These are phyloP conservation scores for Ophiocordyceps camponoti-rufipedis DNA, from an alignment of 2,329 filamentous ascomycete genomes.

Conservation along the genomic window DNA sequence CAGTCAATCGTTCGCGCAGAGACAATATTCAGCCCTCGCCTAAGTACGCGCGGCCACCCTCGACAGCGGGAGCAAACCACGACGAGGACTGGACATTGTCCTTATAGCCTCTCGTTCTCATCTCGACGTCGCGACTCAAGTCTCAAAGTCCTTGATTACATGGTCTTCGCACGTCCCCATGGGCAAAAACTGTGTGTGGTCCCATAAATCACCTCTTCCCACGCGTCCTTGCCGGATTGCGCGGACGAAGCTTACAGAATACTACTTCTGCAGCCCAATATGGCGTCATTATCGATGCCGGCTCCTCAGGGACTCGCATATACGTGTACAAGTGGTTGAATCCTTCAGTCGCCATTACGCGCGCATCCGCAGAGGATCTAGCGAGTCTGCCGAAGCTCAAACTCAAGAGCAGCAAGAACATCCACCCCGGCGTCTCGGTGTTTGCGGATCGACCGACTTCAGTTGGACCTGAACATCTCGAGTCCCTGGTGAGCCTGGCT, in stretches of 20 bases:
- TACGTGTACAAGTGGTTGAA: slow-evolving; percentile 93
- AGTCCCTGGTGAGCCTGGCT: slow-evolving; percentile 65
- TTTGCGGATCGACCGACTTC: slow-evolving; percentile 61
- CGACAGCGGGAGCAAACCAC: neutral
- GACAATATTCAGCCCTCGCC: neutral
- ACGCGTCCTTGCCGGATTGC: neutral
- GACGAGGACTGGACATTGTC: neutral
- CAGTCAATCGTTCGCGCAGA: neutral
- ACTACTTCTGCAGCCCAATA: slow-evolving; percentile 39
- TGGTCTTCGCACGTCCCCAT: slow-evolving; percentile 5
- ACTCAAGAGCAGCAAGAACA: slow-evolving; percentile 84
- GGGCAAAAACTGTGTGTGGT: slow-evolving; percentile 12
- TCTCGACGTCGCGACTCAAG: neutral
- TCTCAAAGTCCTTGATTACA: neutral
- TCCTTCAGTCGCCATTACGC: slow-evolving; percentile 42
- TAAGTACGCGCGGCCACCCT: neutral
- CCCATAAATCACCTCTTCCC: neutral
- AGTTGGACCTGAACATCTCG: slow-evolving; percentile 68
- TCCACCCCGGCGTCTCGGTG: slow-evolving; percentile 78
- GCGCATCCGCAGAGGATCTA: slow-evolving; percentile 22
- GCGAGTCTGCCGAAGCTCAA: slow-evolving; percentile 60
- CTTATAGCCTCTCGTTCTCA: neutral
- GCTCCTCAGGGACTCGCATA: slow-evolving; percentile 87
- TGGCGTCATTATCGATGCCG: slow-evolving; percentile 92
- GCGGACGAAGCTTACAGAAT: neutral